Evolutionary conservation across 108 stramenopile genomes (phyloP).

Genomic region (Tribonema minus): DNA sequence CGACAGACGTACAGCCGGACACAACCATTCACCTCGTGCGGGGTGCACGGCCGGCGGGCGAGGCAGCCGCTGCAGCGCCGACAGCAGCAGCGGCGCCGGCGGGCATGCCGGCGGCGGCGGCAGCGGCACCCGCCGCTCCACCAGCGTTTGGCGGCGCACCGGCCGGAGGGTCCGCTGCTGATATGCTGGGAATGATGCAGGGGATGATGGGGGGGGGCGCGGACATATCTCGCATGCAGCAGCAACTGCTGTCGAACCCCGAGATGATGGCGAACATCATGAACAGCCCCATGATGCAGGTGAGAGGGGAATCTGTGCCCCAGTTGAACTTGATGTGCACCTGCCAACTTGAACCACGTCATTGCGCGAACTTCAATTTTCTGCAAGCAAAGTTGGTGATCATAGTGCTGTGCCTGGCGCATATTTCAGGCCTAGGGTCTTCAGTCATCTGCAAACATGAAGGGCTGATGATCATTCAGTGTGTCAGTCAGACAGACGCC

Average conservation of each 20-base stretch:
- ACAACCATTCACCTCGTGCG: slow-evolving; percentile 41
- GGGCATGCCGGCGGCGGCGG: background rate
- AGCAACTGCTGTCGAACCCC: slow-evolving; percentile 54
- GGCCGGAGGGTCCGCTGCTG: background rate
- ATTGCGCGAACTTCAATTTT: too few relatives aligned
- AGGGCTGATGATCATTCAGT: too few relatives aligned
- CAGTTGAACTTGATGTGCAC: too few relatives aligned
- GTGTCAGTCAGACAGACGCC: too few relatives aligned
- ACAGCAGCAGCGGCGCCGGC: background rate
- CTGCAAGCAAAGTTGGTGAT: too few relatives aligned
- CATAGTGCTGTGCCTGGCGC: too few relatives aligned
- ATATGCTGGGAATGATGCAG: slow-evolving; percentile 40
- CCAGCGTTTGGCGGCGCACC: background rate
- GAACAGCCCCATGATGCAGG: slow-evolving; percentile 54
- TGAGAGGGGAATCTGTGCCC: background rate
- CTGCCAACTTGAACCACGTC: too few relatives aligned
- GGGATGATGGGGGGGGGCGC: slow-evolving; percentile 21
- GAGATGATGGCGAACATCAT: slow-evolving; percentile 57
- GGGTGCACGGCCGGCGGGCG: too few relatives aligned
- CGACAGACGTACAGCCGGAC: slow-evolving; percentile 10
- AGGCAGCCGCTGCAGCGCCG: too few relatives aligned
- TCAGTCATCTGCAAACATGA: too few relatives aligned
- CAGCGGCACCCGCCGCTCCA: background rate
- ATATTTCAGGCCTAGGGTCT: too few relatives aligned
- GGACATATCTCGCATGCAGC: slow-evolving; percentile 37